phyloP scores from a whole-genome alignment of 768 basidiomycete genomes.

The Scleroderma citrinum region DNA sequence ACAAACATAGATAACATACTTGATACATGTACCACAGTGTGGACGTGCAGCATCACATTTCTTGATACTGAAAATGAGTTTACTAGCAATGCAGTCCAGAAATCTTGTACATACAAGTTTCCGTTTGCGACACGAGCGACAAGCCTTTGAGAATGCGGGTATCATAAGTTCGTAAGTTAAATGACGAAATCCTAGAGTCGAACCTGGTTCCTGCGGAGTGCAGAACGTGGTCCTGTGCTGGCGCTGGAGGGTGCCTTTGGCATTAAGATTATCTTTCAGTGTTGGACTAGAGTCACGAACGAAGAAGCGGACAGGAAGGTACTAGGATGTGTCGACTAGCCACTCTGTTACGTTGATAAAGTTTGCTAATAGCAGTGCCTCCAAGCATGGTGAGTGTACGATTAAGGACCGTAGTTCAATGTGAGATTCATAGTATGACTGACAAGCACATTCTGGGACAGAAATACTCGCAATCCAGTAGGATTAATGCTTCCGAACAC shows the following conservation, averaged over 20 bases:
- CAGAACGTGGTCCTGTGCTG: constrained; percentile 42
- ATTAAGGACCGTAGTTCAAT: no score
- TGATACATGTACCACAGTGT: constrained; percentile 80
- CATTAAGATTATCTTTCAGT: constrained; percentile 37
- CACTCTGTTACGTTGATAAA: no score
- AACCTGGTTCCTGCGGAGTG: constrained; percentile 78
- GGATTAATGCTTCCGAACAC: no score
- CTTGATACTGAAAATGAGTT: constrained; percentile 31
- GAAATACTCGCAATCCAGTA: no score
- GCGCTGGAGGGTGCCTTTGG: constrained; percentile 50
- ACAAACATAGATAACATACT: constrained; percentile 43
- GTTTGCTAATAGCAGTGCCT: no score
- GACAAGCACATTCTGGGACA: neutral
- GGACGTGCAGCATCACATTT: constrained; percentile 88
- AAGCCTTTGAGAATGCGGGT: constrained; percentile 45
- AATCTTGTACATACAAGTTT: constrained; percentile 57
- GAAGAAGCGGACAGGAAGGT: neutral
- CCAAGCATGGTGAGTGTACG: no score
- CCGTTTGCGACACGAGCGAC: constrained; percentile 75
- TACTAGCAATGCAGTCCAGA: neutral
- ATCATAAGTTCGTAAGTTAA: constrained; percentile 9
- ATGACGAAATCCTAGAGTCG: constrained; percentile 4
- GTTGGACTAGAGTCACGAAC: neutral
- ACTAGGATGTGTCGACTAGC: no score
- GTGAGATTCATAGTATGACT: no score